Base-by-base conservation (phyloP, 129 eudicot species). In the Rutidosis leptorrhynchoides region DNA sequence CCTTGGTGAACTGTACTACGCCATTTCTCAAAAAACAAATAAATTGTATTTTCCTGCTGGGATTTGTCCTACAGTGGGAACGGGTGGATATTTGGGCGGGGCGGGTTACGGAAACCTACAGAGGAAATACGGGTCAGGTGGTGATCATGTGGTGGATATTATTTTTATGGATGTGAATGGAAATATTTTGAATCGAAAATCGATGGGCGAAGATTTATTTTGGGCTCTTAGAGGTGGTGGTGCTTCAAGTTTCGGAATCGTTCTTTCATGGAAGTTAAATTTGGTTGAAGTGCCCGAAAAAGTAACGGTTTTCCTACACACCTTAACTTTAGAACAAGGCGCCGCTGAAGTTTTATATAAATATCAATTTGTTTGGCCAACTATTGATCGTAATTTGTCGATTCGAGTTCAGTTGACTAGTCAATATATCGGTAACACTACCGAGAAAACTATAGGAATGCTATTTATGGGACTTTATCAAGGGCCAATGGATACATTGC, bases 201-300 rank as follows among this genome's bases (percentile, higher is more conserved):
- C 55, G 24, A 49, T 49, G 55, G 55, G 55, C 23, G 55, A 49
- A 49, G 55, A 49, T 49, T 49, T 49, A 24, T 49, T 49, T 4
- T 49, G 55, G 55, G 55, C 55, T 6, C 21, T 49, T 49, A 17
- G 55, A n/a, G 55, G 55, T n/a, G 55, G 21, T 49, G 55, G 55
- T 17, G 55, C 55, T 17, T 49, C 55, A 7, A 49, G 55, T 15
- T 49, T 49, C 10, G 55, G 55, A 15, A 49, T 49, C 55, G 55
- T 49, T 49, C 55, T 49, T n/a, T 23, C 24, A 49, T 49, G 55
- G 55, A 49, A 49, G 23, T 20, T 49, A 14, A 49, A 8, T 1
- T 49, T 49, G 55, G 55, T 49, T 49, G 10, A 17, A 6, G 55
- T 49, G 55, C 55, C 55, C 2, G 55, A 49, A 49, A n/a, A 1